A percentile compares a stretch with the other conserved stretches of the same genome.
These are phyloP conservation scores for Phytophthora hybrid DNA, from an alignment of 352 stramenopile species.

Conservation along the genomic window DNA sequence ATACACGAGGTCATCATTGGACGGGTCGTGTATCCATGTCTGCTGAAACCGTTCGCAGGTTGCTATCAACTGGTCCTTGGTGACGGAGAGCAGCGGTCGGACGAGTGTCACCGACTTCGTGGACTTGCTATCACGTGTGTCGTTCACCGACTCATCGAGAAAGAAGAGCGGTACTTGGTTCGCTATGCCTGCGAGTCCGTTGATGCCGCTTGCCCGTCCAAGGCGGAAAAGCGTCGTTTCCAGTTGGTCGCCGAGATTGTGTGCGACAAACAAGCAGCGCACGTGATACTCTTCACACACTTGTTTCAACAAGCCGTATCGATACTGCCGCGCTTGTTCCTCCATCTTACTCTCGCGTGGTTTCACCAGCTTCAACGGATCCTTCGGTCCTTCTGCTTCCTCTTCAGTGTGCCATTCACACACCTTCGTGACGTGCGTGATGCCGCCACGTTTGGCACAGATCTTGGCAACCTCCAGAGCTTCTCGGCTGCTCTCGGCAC, in stretches of 20 bases:
- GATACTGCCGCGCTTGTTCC: constrained; percentile 69
- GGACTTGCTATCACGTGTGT: not conserved
- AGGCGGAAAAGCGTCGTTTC: constrained; percentile 87
- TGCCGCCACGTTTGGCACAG: constrained; percentile 47
- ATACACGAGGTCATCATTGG: constrained; percentile 79
- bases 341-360: constrained; percentile 81
- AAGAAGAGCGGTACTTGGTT: constrained; percentile 41
- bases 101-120: constrained; percentile 44
- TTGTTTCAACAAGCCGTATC: constrained; percentile 69
- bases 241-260: constrained; percentile 82
- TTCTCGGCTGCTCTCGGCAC: constrained; percentile 69
- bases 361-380: constrained; percentile 19
- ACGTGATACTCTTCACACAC: constrained; percentile 64
- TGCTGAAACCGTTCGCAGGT: constrained; percentile 80
- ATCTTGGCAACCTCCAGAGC: constrained; percentile 59
- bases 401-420: constrained; percentile 57
- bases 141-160: constrained; percentile 4
- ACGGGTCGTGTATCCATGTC: constrained; percentile 85
- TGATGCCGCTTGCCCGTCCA: constrained; percentile 76
- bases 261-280: constrained; percentile 78
- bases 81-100: constrained; percentile 67
- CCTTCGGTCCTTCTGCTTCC: constrained; percentile 2
- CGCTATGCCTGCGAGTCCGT: constrained; percentile 76
- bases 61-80: constrained; percentile 66
- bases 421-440: constrained; percentile 61